Percentiles rank a stretch among this genome's conserved stretches.
Conservation (phyloP, 306 rosid genomes). For the Cucurbita ficifolia region DNA sequence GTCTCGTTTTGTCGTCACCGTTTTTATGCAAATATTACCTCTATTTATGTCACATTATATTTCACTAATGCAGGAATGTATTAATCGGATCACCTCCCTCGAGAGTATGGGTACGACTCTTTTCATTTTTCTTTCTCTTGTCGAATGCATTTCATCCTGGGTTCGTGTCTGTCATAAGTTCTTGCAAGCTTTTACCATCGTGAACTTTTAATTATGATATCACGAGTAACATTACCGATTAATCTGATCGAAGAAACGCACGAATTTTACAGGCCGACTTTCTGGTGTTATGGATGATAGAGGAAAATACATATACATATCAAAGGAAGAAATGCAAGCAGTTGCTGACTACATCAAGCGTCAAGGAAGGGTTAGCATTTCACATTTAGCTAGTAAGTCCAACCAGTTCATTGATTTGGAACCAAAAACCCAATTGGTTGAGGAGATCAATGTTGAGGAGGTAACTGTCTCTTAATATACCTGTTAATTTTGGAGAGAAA, state of each 20-base stretch:
- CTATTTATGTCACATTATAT: constrained; percentile 1
- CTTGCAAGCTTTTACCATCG: neutral
- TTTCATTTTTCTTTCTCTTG: neutral
- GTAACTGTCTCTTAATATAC: constrained; percentile 35
- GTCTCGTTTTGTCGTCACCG: neutral
- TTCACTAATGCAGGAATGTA: constrained; percentile 62
- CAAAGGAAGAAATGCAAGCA: constrained; percentile 88
- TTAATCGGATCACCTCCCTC: constrained; percentile 70
- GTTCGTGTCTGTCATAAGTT: neutral
- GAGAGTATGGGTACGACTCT: constrained; percentile 62
- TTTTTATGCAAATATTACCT: neutral
- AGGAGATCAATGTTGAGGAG: constrained; percentile 50
- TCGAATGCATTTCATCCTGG: neutral
- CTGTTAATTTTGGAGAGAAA: constrained; percentile 4
- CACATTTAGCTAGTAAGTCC: constrained; percentile 89
- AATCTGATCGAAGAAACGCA: neutral
- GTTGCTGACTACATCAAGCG: constrained; percentile 84
- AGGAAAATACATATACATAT: constrained; percentile 87
- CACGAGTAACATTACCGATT: neutral
- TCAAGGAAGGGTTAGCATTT: constrained; percentile 85
- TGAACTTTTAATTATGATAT: neutral
- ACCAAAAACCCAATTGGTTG: constrained; percentile 52
- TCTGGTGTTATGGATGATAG: constrained; percentile 98
- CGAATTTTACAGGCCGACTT: constrained; percentile 15
- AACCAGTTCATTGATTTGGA: constrained; percentile 97